phyloP scores from a whole-genome alignment of 805 yeast species.

The Metschnikowia cubensis region DNA sequence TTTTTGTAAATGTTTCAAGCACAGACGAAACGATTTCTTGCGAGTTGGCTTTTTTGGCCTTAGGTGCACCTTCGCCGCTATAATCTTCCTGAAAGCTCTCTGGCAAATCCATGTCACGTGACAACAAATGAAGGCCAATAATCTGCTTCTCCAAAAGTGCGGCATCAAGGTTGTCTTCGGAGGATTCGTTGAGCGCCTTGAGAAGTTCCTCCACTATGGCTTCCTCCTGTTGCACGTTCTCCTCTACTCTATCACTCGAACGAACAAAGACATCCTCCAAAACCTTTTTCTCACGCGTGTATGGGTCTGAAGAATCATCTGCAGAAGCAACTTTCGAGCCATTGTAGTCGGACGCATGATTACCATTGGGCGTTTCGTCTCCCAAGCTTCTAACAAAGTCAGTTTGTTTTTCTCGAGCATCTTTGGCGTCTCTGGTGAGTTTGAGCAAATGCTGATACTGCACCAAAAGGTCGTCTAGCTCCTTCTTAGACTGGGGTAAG shows the following conservation, averaged over 20 bases:
- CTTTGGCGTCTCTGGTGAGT: conserved; percentile 18
- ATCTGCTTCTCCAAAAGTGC: conserved; percentile 52
- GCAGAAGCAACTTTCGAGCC: background rate
- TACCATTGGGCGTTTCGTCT: background rate
- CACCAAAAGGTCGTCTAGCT: conserved; percentile 15
- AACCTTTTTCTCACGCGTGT: conserved; percentile 20
- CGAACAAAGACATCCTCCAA: conserved; percentile 30
- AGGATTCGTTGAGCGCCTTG: conserved; percentile 15
- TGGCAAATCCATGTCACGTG: conserved; percentile 65
- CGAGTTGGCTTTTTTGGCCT: conserved; percentile 10
- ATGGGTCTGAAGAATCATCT: conserved; percentile 17
- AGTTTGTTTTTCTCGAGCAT: conserved; percentile 14
- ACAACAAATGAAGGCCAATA: conserved; percentile 57
- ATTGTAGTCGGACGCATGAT: background rate
- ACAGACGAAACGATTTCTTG: conserved; percentile 10
- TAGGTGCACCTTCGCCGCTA: conserved; percentile 10
- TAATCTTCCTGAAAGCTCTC: conserved; percentile 41
- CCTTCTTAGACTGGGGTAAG: conserved; percentile 13
- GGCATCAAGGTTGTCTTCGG: conserved; percentile 10
- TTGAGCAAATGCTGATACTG: conserved; percentile 19
- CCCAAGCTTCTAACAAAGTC: background rate
- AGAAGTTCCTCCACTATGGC: conserved; percentile 20
- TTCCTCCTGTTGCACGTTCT: conserved; percentile 21
- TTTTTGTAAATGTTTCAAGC: conserved; percentile 4
- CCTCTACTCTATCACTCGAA: conserved; percentile 26